These are phyloP conservation scores for Debaryomyces psychrophilus DNA, from an alignment of 1,139 yeast genomes.

Conservation along the genomic window DNA sequence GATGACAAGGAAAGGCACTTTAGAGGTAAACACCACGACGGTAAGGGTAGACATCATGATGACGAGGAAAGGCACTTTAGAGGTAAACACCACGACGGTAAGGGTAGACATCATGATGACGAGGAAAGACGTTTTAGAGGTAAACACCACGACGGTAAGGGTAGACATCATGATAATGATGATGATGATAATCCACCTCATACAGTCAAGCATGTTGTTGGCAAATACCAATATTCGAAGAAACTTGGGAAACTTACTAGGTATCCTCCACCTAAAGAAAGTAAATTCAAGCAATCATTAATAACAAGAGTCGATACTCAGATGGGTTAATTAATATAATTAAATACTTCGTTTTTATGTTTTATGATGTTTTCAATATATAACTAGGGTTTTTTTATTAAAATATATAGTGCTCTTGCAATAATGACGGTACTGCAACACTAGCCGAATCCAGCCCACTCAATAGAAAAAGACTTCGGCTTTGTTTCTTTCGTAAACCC, in stretches of 20 bases:
- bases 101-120: neutral
- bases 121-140: neutral
- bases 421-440: neutral
- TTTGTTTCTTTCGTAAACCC: slow-evolving; percentile 7
- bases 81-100: neutral
- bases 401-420: neutral
- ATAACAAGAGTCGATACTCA: neutral
- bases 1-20: neutral
- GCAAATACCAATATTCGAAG: neutral
- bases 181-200: neutral
- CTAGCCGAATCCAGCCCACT: slow-evolving; percentile 83
- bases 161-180: neutral
- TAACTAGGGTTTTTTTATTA: neutral
- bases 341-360: neutral
- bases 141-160: neutral
- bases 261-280: neutral
- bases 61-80: neutral
- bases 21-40: neutral
- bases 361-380: slow-evolving; percentile 1
- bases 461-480: slow-evolving; percentile 55
- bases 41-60: neutral
- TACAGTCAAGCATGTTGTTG: neutral
- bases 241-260: neutral
- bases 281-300: slow-evolving; percentile 2
- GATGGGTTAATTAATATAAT: neutral